Evolutionary conservation across 2,329 filamentous ascomycete species (phyloP).

Genomic region (Pseudogymnoascus sp.): DNA sequence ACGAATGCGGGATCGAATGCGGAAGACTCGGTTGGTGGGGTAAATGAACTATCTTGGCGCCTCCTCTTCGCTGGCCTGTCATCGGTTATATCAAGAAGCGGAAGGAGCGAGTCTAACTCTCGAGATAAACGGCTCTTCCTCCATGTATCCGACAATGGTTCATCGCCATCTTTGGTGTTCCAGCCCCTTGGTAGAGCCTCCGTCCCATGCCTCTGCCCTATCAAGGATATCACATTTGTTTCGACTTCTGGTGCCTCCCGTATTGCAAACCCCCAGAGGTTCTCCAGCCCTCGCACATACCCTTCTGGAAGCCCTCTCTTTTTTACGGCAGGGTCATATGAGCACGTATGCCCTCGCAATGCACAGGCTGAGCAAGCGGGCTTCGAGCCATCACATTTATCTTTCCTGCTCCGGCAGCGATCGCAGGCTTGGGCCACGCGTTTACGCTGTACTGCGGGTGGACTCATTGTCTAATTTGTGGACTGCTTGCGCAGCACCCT

Average conservation of each 20-base stretch:
- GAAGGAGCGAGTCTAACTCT: conserved; percentile 6
- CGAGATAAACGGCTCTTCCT: conserved; percentile 12
- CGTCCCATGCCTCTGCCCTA: conserved; percentile 26
- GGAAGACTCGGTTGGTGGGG: conserved; percentile 17
- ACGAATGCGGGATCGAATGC: conserved; percentile 10
- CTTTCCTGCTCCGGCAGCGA: conserved; percentile 56
- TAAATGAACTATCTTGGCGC: conserved; percentile 17
- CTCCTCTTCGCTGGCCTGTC: conserved; percentile 8
- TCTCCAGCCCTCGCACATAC: conserved; percentile 63
- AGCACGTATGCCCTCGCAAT: conserved; percentile 52
- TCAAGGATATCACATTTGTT: conserved; percentile 10
- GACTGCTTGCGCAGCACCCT: neutral
- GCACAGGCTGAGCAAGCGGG: conserved; percentile 61
- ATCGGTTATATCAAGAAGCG: conserved; percentile 6
- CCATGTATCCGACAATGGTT: conserved; percentile 30
- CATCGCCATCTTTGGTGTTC: conserved; percentile 35
- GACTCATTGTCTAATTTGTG: neutral
- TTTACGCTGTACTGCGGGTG: neutral
- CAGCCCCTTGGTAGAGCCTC: conserved; percentile 26
- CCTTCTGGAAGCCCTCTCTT: conserved; percentile 69
- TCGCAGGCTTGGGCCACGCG: conserved; percentile 46
- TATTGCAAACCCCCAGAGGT: conserved; percentile 12
- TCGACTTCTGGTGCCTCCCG: conserved; percentile 10
- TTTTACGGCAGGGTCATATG: conserved; percentile 61
- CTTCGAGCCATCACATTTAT: conserved; percentile 64